Evolutionary conservation across 2,329 filamentous ascomycete genomes (phyloP).

Genomic region (Penicillium oxalicum): DNA sequence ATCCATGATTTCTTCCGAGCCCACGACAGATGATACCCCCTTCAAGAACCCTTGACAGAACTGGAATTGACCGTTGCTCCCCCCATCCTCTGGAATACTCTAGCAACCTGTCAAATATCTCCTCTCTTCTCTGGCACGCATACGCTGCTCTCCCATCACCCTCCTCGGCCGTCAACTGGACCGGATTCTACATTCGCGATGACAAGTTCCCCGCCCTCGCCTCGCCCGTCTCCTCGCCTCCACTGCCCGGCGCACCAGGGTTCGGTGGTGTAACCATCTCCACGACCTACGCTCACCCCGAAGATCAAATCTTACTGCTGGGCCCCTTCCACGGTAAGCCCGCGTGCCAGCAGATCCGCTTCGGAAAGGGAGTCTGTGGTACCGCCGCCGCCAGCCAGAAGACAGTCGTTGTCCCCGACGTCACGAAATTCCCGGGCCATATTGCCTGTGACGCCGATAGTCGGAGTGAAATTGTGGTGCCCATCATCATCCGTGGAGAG

Average conservation of each 20-base stretch:
- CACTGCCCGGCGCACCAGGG: conserved; percentile 7
- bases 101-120: conserved; percentile 44
- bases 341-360: conserved; percentile 44
- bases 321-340: conserved; percentile 46
- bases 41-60: too few species aligned
- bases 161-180: conserved; percentile 44
- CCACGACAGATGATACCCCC: too few species aligned
- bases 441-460: conserved; percentile 47
- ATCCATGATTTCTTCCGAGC: too few species aligned
- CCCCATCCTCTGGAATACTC: background rate
- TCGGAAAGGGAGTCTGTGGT: conserved; percentile 45
- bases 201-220: conserved; percentile 36
- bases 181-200: conserved; percentile 43
- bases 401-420: conserved; percentile 41
- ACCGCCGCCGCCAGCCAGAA: conserved; percentile 36
- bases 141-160: conserved; percentile 41
- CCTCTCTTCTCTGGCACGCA: conserved; percentile 46
- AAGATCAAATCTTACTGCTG: conserved; percentile 34
- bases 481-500: conserved; percentile 38
- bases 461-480: conserved; percentile 47
- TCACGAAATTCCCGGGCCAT: conserved; percentile 42
- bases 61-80: background rate
- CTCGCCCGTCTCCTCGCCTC: conserved; percentile 18
- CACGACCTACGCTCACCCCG: conserved; percentile 18
- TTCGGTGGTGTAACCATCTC: conserved; percentile 19